These are phyloP conservation scores for Volvox reticuliferus DNA, from an alignment of 139 green algal genomes.

Conservation along the genomic window DNA sequence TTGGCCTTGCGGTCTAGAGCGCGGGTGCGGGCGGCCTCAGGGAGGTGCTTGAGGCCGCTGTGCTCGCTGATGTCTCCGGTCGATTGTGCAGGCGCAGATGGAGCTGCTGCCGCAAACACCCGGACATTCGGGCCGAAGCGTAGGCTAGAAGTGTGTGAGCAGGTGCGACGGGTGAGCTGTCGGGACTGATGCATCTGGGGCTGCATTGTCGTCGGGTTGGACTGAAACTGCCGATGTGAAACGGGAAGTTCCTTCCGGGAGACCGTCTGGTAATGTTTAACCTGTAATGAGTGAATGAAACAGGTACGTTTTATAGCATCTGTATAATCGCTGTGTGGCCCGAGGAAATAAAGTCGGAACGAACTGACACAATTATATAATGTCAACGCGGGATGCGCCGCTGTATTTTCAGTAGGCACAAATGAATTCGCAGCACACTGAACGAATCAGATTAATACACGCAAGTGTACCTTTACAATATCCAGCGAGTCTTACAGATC, in stretches of 20 bases:
- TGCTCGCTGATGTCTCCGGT: neutral
- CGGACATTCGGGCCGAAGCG: neutral
- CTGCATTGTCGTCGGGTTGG: neutral
- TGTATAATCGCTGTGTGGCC: too few relatives aligned
- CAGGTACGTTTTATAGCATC: too few relatives aligned
- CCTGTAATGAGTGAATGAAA: too few relatives aligned
- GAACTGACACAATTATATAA: too few relatives aligned
- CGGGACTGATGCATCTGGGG: neutral
- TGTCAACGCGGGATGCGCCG: too few relatives aligned
- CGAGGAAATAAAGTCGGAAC: too few relatives aligned
- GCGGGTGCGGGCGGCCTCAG: constrained; percentile 67
- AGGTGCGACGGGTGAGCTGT: neutral
- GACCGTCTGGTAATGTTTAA: neutral
- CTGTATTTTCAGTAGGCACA: too few relatives aligned
- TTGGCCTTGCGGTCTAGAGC: constrained; percentile 78
- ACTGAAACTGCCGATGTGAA: neutral
- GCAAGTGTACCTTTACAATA: too few relatives aligned
- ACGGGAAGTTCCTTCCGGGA: neutral
- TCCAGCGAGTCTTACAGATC: too few relatives aligned
- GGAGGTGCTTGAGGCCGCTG: constrained; percentile 74
- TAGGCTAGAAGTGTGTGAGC: neutral
- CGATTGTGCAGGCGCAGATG: neutral
- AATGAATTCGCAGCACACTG: too few relatives aligned
- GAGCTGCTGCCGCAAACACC: neutral
- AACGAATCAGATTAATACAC: too few relatives aligned